phyloP scores from a whole-genome alignment of 129 eudicot species.

The Helianthus tuberosus region DNA sequence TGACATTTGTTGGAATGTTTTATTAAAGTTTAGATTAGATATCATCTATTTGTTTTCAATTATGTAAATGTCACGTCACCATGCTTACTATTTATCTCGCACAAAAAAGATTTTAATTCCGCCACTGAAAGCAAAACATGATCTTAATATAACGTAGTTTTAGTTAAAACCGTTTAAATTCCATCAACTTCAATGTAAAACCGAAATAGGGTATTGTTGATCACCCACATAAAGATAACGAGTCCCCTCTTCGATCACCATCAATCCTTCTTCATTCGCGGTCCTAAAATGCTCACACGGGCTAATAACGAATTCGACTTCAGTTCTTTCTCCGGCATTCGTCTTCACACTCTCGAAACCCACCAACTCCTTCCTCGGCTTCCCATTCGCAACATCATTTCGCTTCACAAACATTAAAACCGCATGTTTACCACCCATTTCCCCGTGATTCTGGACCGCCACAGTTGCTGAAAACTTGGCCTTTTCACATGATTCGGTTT shows the following conservation, averaged over 20 bases:
- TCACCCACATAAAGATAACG: constrained; percentile 58
- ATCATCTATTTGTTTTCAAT: no score
- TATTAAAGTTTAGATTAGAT: no score
- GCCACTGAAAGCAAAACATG: neutral
- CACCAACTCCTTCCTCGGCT: constrained; percentile 43
- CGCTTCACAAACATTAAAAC: constrained; percentile 51
- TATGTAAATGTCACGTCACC: no score
- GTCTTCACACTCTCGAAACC: constrained; percentile 49
- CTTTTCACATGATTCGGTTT: constrained; percentile 37
- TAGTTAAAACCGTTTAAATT: neutral
- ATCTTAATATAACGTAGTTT: neutral
- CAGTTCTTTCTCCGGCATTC: constrained; percentile 33
- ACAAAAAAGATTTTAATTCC: no score
- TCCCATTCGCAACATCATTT: constrained; percentile 32
- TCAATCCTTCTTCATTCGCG: constrained; percentile 71
- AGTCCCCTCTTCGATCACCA: constrained; percentile 64
- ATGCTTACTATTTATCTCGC: no score
- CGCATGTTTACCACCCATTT: constrained; percentile 52
- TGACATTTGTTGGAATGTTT: no score
- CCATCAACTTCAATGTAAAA: constrained; percentile 27
- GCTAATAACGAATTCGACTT: constrained; percentile 48
- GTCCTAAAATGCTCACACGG: constrained; percentile 77
- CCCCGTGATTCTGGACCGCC: constrained; percentile 45
- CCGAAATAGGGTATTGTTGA: constrained; percentile 46
- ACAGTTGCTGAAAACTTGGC: constrained; percentile 45